Evolutionary conservation across 176 grass and related monocot genomes (phyloP), one percentile per base, ranked within the genome.

Genomic region (Musa troglodytarum): DNA sequence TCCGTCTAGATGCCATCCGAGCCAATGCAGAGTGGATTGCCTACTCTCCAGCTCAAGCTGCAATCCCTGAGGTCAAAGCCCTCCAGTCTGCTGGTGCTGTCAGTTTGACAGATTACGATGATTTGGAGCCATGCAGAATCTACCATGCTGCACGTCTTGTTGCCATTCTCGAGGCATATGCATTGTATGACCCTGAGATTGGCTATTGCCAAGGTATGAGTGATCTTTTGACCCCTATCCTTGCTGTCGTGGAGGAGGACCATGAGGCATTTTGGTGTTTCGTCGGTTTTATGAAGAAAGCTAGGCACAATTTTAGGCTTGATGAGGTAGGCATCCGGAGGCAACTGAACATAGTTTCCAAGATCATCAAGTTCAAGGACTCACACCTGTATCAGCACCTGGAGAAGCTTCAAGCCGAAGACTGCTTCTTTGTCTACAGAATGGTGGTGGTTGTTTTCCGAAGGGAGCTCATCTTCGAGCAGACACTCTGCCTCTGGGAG

Each of bases 161-260:
- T 23, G 85, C 83, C 14, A 73, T 97, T 72, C 86, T 97, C 8
- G 94, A 97, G 76, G 90, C 90, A 12, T 97, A 97, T 52, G 88
- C 94, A 0, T 54, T 97, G 49, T 91, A 92, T 53, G 94, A 97
- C 50, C 90, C 90, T 25, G 90, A 90, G 61, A 93, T 86, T 50
- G 94, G 94, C 53, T 97, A 97, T 82, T 97, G 94, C 59, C 94
- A 97, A 83, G 94, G 94, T 49, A 97, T 97, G 94, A 97, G 94
- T 69, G 94, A 97, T 83, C 88, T 97, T 61, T 68, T 97, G 67
- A 93, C 94, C 51, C 94, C 94, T 19, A 90, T 97, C 64, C 77
- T 93, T 71, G 83, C 90, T 11, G 86, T 97, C 4, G 81, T 93
- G 82, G 90, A 93, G 75, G 86, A 93, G 29, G 94, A 97, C 0